Evolutionary conservation across 2,329 filamentous ascomycete species (phyloP).

Genomic region (Claviceps lovelessii): DNA sequence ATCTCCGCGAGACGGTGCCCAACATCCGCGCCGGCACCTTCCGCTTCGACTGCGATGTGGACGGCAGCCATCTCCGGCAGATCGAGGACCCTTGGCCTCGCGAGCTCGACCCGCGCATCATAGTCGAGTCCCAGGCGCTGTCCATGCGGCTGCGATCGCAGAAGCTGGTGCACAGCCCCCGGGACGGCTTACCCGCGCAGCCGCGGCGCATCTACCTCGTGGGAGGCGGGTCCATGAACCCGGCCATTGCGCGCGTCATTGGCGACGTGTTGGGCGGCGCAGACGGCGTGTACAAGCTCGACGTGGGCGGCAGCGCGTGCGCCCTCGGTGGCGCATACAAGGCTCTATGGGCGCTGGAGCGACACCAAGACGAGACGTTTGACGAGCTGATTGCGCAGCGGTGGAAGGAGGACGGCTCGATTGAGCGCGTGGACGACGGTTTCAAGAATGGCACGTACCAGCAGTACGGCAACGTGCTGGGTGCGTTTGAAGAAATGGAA

Average conservation of each 20-base stretch:
- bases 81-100: conserved; percentile 26
- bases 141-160: conserved; percentile 77
- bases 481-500: conserved; percentile 68
- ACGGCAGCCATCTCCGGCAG: conserved; percentile 36
- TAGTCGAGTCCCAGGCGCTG: conserved; percentile 89
- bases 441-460: conserved; percentile 64
- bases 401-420: conserved; percentile 75
- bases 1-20: conserved; percentile 87
- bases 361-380: conserved; percentile 56
- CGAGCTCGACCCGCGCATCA: conserved; percentile 63
- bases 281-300: conserved; percentile 84
- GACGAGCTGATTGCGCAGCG: conserved; percentile 72
- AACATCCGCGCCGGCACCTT: conserved; percentile 77
- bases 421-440: conserved; percentile 69
- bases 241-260: conserved; percentile 70
- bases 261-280: conserved; percentile 78
- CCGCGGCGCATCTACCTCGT: conserved; percentile 87
- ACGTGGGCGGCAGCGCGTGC: conserved; percentile 91
- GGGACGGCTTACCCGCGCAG: conserved; percentile 53
- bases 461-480: conserved; percentile 61
- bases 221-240: conserved; percentile 79
- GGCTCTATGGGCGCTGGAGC: conserved; percentile 80
- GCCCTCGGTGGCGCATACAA: conserved; percentile 91
- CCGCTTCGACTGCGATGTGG: conserved; percentile 54
- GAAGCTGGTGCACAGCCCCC: conserved; percentile 51